Base-by-base conservation (phyloP, 106 monocot genomes). In the Narthecium ossifragum region DNA sequence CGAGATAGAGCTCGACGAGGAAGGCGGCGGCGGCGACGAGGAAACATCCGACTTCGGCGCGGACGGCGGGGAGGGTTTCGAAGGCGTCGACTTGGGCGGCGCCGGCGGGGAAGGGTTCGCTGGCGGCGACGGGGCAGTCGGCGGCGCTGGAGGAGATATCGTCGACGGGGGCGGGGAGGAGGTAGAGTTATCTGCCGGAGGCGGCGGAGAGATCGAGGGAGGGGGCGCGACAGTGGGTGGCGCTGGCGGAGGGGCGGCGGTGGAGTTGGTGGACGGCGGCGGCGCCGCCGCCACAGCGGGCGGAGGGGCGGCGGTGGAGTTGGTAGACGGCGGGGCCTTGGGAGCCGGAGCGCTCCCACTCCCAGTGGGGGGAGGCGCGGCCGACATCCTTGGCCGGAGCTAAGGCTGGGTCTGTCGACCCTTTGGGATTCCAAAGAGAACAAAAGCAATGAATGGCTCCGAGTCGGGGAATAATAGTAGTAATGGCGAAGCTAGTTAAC, bases 1-100 rank as follows among this genome's bases (percentile, higher is more conserved):
- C 36, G 79, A 76, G 17, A 41, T 18, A 1, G 65, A 65, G 41
- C 54, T 66, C 31, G 52, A 26, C 62, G 15, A 28, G 47, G 1
- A 11, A n/a, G 53, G 22, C 40, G 39, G 22, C 1, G 62, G 17
- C 29, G 50, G 49, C 2, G 63, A 34, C 5, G 63, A 29, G 2
- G 20, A 23, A 23, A 4, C 50, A 51, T 27, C 13, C 5, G 54
- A 30, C 29, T 12, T 24, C 8, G 54, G 0, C 54, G 54, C 6
- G 0, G 54, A 3, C 26, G 54, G 55, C 11, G 31, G n/a, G 10
- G 30, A 14, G 10, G 55, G 30, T n/a, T 27, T 2, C 15, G 53
- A 34, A 24, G 12, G 17, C 0, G 43, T 2, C 1, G 22, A 2
- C 18, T 28, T 14, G 24, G 21, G 63, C 38, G 32, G 6, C 26